Percentiles rank a stretch among this genome's conserved stretches.
phyloP scores from a whole-genome alignment of 768 basidiomycete genomes.

The Lentinula sp. region DNA sequence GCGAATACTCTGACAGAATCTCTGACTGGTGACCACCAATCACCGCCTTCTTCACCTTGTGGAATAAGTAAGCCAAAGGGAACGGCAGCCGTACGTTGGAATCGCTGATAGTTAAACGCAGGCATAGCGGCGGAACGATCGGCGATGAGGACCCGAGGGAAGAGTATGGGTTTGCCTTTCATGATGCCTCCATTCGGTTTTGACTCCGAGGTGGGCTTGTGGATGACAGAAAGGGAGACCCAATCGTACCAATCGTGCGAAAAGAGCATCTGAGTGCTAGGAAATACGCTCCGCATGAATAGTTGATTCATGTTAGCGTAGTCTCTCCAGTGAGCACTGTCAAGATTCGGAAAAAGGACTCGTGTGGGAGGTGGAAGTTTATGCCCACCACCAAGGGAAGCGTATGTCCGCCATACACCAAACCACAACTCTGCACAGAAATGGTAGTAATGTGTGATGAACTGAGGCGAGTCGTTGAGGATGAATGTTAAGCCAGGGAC shows the following conservation, averaged over 20 bases:
- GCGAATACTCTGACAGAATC: constrained; percentile 70
- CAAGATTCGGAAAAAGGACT: constrained; percentile 53
- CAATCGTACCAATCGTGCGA: constrained; percentile 81
- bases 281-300: constrained; percentile 75
- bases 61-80: constrained; percentile 57
- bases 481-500: constrained; percentile 63
- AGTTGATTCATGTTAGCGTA: constrained; percentile 38
- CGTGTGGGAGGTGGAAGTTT: constrained; percentile 69
- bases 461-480: constrained; percentile 78
- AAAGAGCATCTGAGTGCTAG: constrained; percentile 76
- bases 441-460: constrained; percentile 90
- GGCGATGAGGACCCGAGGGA: constrained; percentile 83
- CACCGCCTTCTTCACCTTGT: constrained; percentile 39
- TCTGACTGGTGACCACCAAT: constrained; percentile 85
- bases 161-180: constrained; percentile 64
- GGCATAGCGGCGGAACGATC: constrained; percentile 85
- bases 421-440: constrained; percentile 91
- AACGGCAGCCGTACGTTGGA: constrained; percentile 71
- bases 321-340: constrained; percentile 7
- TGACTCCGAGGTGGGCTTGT: not conserved
- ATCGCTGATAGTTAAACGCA: constrained; percentile 57
- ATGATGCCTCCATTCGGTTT: constrained; percentile 16
- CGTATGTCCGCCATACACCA: constrained; percentile 89
- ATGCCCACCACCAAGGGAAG: constrained; percentile 67
- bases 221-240: constrained; percentile 15